phyloP scores from a whole-genome alignment of 345 rosid genomes.

The rapeseed (Brassica napus) region DNA sequence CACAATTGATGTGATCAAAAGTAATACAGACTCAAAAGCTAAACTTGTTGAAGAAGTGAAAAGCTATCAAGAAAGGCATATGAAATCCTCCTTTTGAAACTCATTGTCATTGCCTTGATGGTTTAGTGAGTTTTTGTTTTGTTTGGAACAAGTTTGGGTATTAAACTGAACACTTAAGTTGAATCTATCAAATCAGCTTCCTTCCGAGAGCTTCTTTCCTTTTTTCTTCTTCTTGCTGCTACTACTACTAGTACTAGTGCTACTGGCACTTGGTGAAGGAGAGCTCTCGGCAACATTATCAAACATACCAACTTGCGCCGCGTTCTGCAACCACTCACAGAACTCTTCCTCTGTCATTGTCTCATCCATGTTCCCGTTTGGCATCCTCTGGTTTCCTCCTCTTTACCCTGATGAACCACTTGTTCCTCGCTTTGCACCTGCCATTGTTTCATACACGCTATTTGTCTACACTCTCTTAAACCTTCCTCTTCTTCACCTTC shows the following conservation, averaged over 20 bases:
- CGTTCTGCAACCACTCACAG: constrained; percentile 85
- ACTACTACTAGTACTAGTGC: constrained; percentile 34
- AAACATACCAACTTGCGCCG: constrained; percentile 72
- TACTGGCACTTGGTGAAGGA: constrained; percentile 40
- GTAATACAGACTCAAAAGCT: too few species aligned
- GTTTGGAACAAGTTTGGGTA: not conserved
- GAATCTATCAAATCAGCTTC: constrained; percentile 4
- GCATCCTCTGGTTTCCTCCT: constrained; percentile 49
- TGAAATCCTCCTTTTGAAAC: not conserved
- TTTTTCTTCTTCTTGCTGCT: constrained; percentile 71
- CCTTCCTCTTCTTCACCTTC: constrained; percentile 64
- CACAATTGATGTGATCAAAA: too few species aligned
- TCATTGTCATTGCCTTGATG: not conserved
- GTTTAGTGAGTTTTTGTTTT: not conserved
- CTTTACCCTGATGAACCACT: constrained; percentile 56
- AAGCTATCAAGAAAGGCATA: too few species aligned
- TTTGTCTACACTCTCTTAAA: constrained; percentile 74
- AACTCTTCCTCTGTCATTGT: constrained; percentile 90
- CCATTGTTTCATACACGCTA: constrained; percentile 88
- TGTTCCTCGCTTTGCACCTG: constrained; percentile 61
- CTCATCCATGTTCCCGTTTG: constrained; percentile 65
- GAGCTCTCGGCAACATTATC: constrained; percentile 52
- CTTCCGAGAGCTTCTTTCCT: constrained; percentile 57
- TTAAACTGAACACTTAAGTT: not conserved
- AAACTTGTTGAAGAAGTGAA: too few species aligned